Conservation (phyloP, 208 protist genomes). For the Trypanosoma conorhini region DNA sequence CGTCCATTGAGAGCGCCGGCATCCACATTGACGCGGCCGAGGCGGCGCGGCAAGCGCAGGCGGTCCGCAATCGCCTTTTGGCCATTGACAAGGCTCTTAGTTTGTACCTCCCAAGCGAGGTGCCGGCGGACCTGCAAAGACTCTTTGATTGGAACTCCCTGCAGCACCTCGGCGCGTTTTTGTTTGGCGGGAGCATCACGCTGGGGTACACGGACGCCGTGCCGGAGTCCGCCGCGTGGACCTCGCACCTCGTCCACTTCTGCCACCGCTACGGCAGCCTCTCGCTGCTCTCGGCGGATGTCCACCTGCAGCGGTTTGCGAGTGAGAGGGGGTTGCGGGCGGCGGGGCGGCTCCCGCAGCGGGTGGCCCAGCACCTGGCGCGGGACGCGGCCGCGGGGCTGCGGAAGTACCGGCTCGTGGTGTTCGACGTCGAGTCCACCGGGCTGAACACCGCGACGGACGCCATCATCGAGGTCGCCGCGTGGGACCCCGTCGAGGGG, state of each 20-base stretch:
- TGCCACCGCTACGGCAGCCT: conserved; percentile 70
- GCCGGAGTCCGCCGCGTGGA: conserved; percentile 51
- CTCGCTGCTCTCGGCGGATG: conserved; percentile 41
- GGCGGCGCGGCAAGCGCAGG: conserved; percentile 50
- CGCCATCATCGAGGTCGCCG: conserved; percentile 79
- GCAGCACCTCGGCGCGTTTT: conserved; percentile 66
- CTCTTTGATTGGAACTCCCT: conserved; percentile 82
- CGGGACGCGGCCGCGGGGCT: conserved; percentile 5
- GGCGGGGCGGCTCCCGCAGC: conserved; percentile 33
- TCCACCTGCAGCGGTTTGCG: conserved; percentile 82
- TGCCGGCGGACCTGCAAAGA: conserved; percentile 64
- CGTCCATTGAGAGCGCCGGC: conserved; percentile 65
- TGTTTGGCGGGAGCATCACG: conserved; percentile 74
- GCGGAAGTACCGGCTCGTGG: conserved; percentile 59
- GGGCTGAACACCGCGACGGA: conserved; percentile 81
- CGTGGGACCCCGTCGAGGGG: conserved; percentile 84
- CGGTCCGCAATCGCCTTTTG: conserved; percentile 45
- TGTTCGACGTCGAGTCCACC: conserved; percentile 90
- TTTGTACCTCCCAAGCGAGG: conserved; percentile 59
- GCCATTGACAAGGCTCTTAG: conserved; percentile 60
- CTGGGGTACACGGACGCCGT: conserved; percentile 37
- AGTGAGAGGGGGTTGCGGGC: conserved; percentile 40
- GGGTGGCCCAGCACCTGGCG: conserved; percentile 43
- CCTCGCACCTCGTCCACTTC: conserved; percentile 76
- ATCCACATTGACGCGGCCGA: conserved; percentile 75